A percentile compares a stretch with the other conserved stretches of the same genome.
These are phyloP conservation scores for Pleurozium schreberi DNA, from an alignment of 225 moss, liverwort and hornwort species.

Conservation along the genomic window DNA sequence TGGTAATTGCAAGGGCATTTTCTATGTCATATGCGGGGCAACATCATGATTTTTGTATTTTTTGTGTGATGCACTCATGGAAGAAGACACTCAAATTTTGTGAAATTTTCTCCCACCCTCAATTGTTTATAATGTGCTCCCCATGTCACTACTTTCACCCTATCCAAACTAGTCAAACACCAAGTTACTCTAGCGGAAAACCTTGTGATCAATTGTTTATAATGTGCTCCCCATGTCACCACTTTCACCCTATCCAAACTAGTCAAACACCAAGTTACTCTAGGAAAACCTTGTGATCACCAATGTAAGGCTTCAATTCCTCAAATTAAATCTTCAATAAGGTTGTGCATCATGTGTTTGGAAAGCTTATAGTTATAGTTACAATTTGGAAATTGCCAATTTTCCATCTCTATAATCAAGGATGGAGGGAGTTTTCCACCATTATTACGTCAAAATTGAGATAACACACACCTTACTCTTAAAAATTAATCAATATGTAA, in stretches of 20 bases:
- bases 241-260: neutral
- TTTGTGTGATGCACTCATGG: neutral
- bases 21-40: too few relatives aligned
- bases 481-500: too few relatives aligned
- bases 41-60: neutral
- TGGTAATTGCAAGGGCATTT: neutral
- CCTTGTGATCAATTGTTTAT: too few relatives aligned
- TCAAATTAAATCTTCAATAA: neutral
- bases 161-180: neutral
- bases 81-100: neutral
- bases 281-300: neutral
- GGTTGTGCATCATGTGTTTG: neutral
- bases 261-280: neutral
- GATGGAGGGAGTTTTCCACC: too few relatives aligned
- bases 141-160: too few relatives aligned
- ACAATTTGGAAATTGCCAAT: neutral
- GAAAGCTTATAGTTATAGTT: accelerated
- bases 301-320: neutral
- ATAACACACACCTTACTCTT: too few relatives aligned
- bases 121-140: too few relatives aligned
- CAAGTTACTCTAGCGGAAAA: neutral
- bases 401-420: neutral
- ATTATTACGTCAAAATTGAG: neutral
- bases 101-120: neutral
- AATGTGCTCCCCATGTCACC: too few relatives aligned